Percentiles rank a stretch among this genome's conserved stretches.
These are phyloP conservation scores for Malus fusca DNA, from an alignment of 306 rosid genomes.

Conservation along the genomic window DNA sequence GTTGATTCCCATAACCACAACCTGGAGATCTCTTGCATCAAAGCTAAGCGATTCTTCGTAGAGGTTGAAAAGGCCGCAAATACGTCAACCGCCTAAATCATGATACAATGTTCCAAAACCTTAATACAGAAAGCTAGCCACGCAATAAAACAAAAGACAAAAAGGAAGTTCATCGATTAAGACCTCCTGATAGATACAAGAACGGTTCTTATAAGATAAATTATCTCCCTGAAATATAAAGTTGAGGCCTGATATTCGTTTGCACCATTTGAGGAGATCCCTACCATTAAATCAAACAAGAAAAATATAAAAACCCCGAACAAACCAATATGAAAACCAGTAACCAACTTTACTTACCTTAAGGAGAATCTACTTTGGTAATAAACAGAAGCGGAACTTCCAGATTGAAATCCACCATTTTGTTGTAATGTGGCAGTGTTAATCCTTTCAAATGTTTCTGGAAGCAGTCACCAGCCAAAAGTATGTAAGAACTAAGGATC, in stretches of 20 bases:
- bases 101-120: constrained; percentile 8
- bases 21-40: constrained; percentile 65
- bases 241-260: constrained; percentile 56
- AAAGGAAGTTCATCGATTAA: not conserved
- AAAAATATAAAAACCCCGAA: not conserved
- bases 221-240: constrained; percentile 42
- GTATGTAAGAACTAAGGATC: not conserved
- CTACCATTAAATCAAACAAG: constrained; percentile 34
- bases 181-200: constrained; percentile 70
- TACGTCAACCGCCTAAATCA: constrained; percentile 73
- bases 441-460: constrained; percentile 69
- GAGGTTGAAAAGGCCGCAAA: constrained; percentile 75
- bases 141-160: not conserved
- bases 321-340: not conserved
- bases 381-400: constrained; percentile 15
- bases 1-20: constrained; percentile 56
- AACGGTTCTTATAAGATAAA: constrained; percentile 41
- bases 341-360: constrained; percentile 37
- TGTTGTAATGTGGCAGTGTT: constrained; percentile 35
- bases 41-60: constrained; percentile 44
- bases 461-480: constrained; percentile 12
- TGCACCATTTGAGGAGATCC: constrained; percentile 97
- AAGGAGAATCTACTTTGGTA: constrained; percentile 55
- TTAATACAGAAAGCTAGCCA: constrained; percentile 3
- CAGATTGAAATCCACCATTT: constrained; percentile 30